Conservation (phyloP, 2,329 filamentous ascomycete genomes). For the Diaporthe batatas region DNA sequence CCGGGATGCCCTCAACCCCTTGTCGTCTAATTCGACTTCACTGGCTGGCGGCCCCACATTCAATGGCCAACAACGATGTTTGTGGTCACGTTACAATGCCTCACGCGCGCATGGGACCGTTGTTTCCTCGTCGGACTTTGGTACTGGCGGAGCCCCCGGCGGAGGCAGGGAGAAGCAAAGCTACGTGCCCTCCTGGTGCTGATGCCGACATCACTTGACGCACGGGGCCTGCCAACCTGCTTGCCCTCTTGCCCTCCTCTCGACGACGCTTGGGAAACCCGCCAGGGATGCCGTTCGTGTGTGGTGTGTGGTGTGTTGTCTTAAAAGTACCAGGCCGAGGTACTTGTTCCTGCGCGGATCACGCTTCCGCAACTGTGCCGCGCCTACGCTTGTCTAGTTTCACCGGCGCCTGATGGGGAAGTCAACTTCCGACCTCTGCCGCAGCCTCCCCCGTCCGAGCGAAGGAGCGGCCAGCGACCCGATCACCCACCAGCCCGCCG, state of each 20-base stretch:
- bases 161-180: constrained; percentile 1
- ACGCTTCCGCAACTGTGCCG: constrained; percentile 29
- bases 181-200: not conserved
- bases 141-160: constrained; percentile 16
- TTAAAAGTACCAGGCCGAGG: constrained; percentile 34
- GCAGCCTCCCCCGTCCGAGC: constrained; percentile 13
- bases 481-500: not conserved
- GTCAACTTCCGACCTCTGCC: constrained; percentile 34
- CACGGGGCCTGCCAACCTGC: not conserved
- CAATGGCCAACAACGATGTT: constrained; percentile 28
- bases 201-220: constrained; percentile 19
- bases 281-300: constrained; percentile 12
- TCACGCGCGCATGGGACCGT: constrained; percentile 30
- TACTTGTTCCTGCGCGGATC: constrained; percentile 25
- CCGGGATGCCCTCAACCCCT: constrained; percentile 10
- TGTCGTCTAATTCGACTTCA: constrained; percentile 17
- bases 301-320: not conserved
- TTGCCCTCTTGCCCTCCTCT: not conserved
- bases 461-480: constrained; percentile 6
- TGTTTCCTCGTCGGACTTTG: constrained; percentile 12
- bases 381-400: not conserved
- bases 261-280: not conserved
- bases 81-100: constrained; percentile 35
- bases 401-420: constrained; percentile 28
- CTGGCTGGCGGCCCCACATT: constrained; percentile 15